Conservation (phyloP, 2,329 filamentous ascomycete species). For the Colletotrichum paranaense region DNA sequence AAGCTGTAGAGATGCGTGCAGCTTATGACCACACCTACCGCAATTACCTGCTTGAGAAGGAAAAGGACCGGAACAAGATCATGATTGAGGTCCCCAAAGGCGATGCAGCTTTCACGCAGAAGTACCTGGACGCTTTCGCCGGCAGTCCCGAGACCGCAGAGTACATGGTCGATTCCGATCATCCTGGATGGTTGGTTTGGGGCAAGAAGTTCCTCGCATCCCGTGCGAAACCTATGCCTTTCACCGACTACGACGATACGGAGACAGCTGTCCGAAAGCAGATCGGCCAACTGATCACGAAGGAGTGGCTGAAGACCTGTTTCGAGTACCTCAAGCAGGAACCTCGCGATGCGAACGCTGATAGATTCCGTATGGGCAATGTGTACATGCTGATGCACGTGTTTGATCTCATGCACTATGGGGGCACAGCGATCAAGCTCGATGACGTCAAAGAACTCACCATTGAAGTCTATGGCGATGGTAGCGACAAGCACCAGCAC, state of each 20-base stretch:
- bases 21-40: conserved; percentile 88
- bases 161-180: conserved; percentile 91
- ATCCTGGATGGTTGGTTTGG: conserved; percentile 98
- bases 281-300: conserved; percentile 83
- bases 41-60: conserved; percentile 85
- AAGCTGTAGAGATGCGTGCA: conserved; percentile 87
- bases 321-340: conserved; percentile 98
- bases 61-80: conserved; percentile 81
- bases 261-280: conserved; percentile 80
- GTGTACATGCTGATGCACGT: conserved; percentile 89
- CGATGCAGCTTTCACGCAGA: conserved; percentile 81
- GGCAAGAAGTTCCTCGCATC: conserved; percentile 86
- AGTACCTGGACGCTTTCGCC: conserved; percentile 82
- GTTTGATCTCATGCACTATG: conserved; percentile 89
- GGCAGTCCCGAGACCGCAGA: conserved; percentile 74
- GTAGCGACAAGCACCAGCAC: conserved; percentile 97
- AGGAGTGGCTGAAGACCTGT: conserved; percentile 86
- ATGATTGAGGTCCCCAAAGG: conserved; percentile 78
- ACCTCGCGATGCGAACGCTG: conserved; percentile 82
- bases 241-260: conserved; percentile 79
- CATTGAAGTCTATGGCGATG: conserved; percentile 84
- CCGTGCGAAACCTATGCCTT: conserved; percentile 76
- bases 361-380: conserved; percentile 90
- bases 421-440: conserved; percentile 80
- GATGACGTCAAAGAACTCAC: conserved; percentile 89